Evolutionary conservation across 495 filamentous ascomycete species (phyloP).

Genomic region (Penicillium subrubescens): DNA sequence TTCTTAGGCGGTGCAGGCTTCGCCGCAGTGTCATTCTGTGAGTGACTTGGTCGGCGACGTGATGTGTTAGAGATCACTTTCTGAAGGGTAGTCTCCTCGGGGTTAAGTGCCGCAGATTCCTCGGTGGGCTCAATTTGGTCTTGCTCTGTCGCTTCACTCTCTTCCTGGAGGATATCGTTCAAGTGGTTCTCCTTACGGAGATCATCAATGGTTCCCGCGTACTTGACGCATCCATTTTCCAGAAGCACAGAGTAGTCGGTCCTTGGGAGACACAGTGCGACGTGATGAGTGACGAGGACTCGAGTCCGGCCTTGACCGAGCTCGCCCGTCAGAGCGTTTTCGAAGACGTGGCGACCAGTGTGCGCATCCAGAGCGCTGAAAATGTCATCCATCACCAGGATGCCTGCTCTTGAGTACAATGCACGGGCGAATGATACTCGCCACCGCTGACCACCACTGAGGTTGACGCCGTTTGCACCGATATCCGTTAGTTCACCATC

Average conservation of each 20-base stretch:
- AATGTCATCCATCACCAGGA: constrained; percentile 82
- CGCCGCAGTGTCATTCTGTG: constrained; percentile 33
- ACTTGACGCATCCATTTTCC: constrained; percentile 56
- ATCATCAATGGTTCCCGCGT: constrained; percentile 32
- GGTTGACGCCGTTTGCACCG: constrained; percentile 79
- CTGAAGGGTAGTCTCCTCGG: constrained; percentile 24
- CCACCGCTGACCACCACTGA: constrained; percentile 85
- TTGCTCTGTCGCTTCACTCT: constrained; percentile 15
- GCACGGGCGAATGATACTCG: constrained; percentile 76
- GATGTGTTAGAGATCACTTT: constrained; percentile 32
- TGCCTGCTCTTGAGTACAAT: constrained; percentile 77
- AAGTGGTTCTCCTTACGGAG: constrained; percentile 26
- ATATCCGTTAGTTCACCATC: constrained; percentile 81
- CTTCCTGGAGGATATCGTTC: constrained; percentile 29
- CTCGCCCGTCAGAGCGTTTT: constrained; percentile 70
- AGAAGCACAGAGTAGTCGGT: constrained; percentile 73
- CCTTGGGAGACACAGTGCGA: constrained; percentile 67
- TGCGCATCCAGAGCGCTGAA: constrained; percentile 72
- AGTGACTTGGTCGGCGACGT: constrained; percentile 38
- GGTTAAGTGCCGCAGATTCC: constrained; percentile 5
- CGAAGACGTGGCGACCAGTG: constrained; percentile 76
- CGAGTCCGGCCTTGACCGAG: constrained; percentile 70
- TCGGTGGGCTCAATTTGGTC: constrained; percentile 5
- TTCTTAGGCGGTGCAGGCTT: constrained; percentile 57
- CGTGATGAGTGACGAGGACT: constrained; percentile 81